phyloP scores from a whole-genome alignment of 2,329 filamentous ascomycete species.

The Trichoderma sp. region DNA sequence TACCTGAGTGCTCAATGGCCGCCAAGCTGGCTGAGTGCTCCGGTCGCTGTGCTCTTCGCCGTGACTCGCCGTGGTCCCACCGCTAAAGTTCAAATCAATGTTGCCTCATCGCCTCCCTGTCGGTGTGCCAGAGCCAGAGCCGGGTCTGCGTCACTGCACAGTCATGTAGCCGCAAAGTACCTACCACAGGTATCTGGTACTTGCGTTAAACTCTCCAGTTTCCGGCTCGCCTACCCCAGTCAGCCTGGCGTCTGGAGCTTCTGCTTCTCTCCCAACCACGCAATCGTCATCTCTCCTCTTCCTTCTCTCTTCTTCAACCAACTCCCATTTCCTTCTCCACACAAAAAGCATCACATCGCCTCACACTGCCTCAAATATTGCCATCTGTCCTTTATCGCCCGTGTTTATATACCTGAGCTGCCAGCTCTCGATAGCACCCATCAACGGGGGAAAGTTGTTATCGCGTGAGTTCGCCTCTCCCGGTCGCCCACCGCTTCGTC shows the following conservation, averaged over 20 bases:
- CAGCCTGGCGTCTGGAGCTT: constrained; percentile 17
- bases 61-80: not conserved
- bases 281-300: constrained; percentile 22
- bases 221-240: constrained; percentile 14
- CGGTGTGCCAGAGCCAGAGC: constrained; percentile 5
- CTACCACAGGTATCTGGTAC: not conserved
- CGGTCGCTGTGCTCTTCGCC: not conserved
- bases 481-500: constrained; percentile 19
- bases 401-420: not conserved
- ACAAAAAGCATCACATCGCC: not conserved
- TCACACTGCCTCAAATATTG: not conserved
- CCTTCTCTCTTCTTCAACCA: constrained; percentile 21
- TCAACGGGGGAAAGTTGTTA: constrained; percentile 3
- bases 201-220: not conserved
- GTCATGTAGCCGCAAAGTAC: constrained; percentile 7
- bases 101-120: constrained; percentile 9
- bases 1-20: not conserved
- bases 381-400: constrained; percentile 9
- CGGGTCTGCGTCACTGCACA: constrained; percentile 8
- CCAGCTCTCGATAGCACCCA: constrained; percentile 1
- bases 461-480: constrained; percentile 12
- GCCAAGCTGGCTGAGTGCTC: not conserved
- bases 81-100: not conserved
- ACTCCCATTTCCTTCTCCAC: constrained; percentile 5
- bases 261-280: constrained; percentile 18